A percentile compares a stretch with the other conserved stretches of the same genome.
Conservation (phyloP, 768 basidiomycete genomes). For the Trametes cubensis region DNA sequence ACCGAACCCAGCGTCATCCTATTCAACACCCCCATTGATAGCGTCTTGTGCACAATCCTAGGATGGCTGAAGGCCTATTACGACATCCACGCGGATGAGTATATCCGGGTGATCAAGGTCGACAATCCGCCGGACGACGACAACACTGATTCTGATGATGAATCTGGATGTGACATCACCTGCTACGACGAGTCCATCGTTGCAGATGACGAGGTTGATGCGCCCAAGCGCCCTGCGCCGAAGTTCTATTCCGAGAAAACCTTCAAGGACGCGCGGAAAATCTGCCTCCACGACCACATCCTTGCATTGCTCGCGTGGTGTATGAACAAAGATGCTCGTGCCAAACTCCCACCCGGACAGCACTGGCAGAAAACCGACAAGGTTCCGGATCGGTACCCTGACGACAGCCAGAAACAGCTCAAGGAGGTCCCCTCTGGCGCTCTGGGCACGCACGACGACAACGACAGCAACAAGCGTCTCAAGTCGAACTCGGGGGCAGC, state of each 20-base stretch:
- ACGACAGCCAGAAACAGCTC: background rate
- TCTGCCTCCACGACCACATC: background rate
- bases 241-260: background rate
- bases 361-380: background rate
- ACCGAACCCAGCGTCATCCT: background rate
- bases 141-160: background rate
- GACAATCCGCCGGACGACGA: background rate
- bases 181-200: no score
- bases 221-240: no score
- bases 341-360: background rate
- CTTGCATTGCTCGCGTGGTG: background rate
- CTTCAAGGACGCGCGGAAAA: background rate
- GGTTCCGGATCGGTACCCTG: background rate
- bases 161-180: no score
- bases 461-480: no score
- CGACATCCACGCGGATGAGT: background rate
- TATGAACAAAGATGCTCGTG: background rate
- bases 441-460: background rate
- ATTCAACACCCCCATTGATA: background rate
- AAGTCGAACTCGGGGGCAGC: no score
- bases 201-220: no score
- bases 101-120: no score
- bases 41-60: background rate
- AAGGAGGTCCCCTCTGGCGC: background rate
- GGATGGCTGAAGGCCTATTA: background rate